Percentiles rank a stretch among this genome's conserved stretches.
phyloP scores from a whole-genome alignment of 2,329 filamentous ascomycete genomes.

The Fusarium sp. region DNA sequence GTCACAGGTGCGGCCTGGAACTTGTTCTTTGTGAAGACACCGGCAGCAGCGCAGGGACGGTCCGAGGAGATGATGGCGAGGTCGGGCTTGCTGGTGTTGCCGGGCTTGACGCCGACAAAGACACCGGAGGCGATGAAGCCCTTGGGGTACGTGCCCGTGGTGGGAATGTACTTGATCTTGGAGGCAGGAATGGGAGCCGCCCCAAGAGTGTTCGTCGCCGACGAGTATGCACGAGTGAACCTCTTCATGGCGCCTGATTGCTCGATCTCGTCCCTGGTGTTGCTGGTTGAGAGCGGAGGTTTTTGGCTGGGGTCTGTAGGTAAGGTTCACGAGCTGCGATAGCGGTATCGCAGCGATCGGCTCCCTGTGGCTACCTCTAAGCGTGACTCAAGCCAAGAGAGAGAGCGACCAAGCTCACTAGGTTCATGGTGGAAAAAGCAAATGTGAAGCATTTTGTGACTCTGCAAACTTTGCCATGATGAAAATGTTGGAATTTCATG shows the following conservation, averaged over 20 bases:
- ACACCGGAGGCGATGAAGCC: slow-evolving; percentile 90
- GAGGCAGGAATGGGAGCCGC: slow-evolving; percentile 70
- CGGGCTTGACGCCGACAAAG: slow-evolving; percentile 92
- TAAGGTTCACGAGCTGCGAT: slow-evolving; percentile 19
- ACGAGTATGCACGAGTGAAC: slow-evolving; percentile 49
- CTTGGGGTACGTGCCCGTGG: slow-evolving; percentile 85
- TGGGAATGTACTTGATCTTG: slow-evolving; percentile 92
- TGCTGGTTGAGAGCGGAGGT: slow-evolving; percentile 14
- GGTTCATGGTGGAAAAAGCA: not conserved
- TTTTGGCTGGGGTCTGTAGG: slow-evolving; percentile 26
- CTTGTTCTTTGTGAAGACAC: slow-evolving; percentile 97
- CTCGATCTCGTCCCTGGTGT: slow-evolving; percentile 17
- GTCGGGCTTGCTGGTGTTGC: slow-evolving; percentile 91
- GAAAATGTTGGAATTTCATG: not conserved
- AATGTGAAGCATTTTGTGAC: not conserved
- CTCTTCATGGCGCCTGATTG: slow-evolving; percentile 43
- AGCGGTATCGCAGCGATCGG: slow-evolving; percentile 37
- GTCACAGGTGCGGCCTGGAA: slow-evolving; percentile 97
- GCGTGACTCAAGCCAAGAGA: not conserved
- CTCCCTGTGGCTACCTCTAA: slow-evolving; percentile 19
- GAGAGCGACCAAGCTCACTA: not conserved
- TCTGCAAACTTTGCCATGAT: not conserved
- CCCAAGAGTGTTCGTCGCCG: slow-evolving; percentile 40
- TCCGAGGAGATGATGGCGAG: slow-evolving; percentile 90
- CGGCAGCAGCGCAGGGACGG: slow-evolving; percentile 84